Conservation (phyloP, 805 yeast genomes). For the Yarrowia hollandica region DNA sequence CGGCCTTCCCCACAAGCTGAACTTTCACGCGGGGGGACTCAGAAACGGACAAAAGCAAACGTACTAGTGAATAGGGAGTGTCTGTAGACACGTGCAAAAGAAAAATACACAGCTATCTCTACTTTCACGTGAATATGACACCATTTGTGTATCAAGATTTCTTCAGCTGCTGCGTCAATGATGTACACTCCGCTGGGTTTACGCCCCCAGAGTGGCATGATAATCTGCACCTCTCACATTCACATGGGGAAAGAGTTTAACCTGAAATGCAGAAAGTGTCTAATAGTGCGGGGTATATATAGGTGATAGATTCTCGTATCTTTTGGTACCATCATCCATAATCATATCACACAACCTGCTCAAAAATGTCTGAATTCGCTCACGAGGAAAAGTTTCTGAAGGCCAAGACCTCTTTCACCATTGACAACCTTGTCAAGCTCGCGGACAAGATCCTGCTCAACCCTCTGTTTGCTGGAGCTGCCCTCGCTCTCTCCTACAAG, state of each 20-base stretch:
- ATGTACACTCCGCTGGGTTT: slow-evolving; percentile 16
- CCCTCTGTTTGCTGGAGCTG: slow-evolving; percentile 22
- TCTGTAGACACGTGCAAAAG: slow-evolving; percentile 16
- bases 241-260: slow-evolving; percentile 26
- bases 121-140: slow-evolving; percentile 22
- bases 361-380: slow-evolving; percentile 18
- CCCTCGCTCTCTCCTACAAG: slow-evolving; percentile 22
- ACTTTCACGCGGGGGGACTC: not conserved
- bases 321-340: too few species aligned
- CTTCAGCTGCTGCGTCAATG: not conserved
- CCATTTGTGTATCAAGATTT: not conserved
- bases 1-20: not conserved
- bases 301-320: too few species aligned
- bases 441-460: slow-evolving; percentile 14
- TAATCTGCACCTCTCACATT: slow-evolving; percentile 24
- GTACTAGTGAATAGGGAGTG: not conserved
- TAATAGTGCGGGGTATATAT: slow-evolving; percentile 19
- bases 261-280: not conserved
- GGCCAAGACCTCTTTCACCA: slow-evolving; percentile 6
- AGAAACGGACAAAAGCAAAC: not conserved
- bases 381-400: slow-evolving; percentile 14
- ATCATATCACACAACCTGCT: not conserved
- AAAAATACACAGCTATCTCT: not conserved
- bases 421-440: slow-evolving; percentile 27
- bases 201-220: slow-evolving; percentile 24